Percentiles rank a stretch among this genome's conserved stretches.
These are phyloP conservation scores for Mycena latifolia DNA, from an alignment of 768 basidiomycete species.

Conservation along the genomic window DNA sequence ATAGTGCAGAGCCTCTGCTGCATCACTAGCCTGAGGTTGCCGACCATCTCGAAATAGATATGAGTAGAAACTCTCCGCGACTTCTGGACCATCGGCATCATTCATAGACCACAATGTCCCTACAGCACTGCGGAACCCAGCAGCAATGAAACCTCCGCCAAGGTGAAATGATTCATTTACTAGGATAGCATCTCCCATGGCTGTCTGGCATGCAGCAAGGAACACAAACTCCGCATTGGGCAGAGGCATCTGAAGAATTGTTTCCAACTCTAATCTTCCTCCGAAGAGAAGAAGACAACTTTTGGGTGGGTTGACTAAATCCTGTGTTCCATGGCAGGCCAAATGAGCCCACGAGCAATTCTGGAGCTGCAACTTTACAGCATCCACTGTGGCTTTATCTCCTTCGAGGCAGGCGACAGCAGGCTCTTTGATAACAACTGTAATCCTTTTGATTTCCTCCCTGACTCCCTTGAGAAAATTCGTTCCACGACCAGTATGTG, in stretches of 20 bases:
- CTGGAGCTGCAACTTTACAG: background rate
- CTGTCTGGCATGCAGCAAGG: too few relatives aligned
- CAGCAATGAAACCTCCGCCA: too few relatives aligned
- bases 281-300: background rate
- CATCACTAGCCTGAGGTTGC: background rate
- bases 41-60: background rate
- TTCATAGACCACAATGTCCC: slow-evolving; percentile 2
- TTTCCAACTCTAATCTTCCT: too few relatives aligned
- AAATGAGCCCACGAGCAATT: slow-evolving; percentile 1
- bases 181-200: too few relatives aligned
- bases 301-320: background rate
- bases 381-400: background rate
- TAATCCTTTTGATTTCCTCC: background rate
- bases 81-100: background rate
- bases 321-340: slow-evolving; percentile 3
- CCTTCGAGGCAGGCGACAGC: background rate
- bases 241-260: too few relatives aligned
- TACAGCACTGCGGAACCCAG: background rate
- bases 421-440: background rate
- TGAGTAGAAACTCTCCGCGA: background rate
- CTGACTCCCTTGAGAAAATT: background rate
- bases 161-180: too few relatives aligned
- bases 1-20: too few relatives aligned
- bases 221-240: too few relatives aligned
- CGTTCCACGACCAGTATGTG: too few relatives aligned